Percentiles rank a stretch among this genome's conserved stretches.
Evolutionary conservation across 805 yeast species (phyloP).

Genomic region (Helenozyma rhizophorensis): DNA sequence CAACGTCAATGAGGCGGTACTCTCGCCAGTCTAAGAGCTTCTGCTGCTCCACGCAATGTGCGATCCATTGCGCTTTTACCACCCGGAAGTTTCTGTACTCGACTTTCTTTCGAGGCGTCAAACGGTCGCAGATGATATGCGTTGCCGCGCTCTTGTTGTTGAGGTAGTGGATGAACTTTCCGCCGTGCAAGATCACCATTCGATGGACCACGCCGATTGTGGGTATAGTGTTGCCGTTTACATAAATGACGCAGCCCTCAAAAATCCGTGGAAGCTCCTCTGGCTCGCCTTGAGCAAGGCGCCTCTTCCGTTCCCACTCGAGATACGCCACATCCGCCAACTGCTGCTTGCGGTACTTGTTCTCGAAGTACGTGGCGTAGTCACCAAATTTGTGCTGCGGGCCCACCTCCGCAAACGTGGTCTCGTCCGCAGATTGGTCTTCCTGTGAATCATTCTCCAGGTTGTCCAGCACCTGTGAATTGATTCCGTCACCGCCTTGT

Average conservation of each 20-base stretch:
- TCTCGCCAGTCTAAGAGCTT: slow-evolving; percentile 65
- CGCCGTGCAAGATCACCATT: slow-evolving; percentile 74
- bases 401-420: slow-evolving; percentile 23
- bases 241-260: slow-evolving; percentile 59
- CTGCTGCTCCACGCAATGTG: slow-evolving; percentile 51
- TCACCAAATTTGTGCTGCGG: slow-evolving; percentile 56
- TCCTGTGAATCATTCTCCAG: too few relatives aligned
- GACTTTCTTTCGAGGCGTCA: slow-evolving; percentile 71
- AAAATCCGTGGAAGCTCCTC: slow-evolving; percentile 41
- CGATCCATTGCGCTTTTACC: slow-evolving; percentile 79
- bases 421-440: slow-evolving; percentile 13
- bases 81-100: slow-evolving; percentile 69
- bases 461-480: too few relatives aligned
- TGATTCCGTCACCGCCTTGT: too few relatives aligned
- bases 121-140: slow-evolving; percentile 74
- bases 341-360: slow-evolving; percentile 62
- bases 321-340: slow-evolving; percentile 47
- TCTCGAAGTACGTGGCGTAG: slow-evolving; percentile 57
- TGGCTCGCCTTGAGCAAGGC: slow-evolving; percentile 11
- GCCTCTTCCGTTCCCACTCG: slow-evolving; percentile 44
- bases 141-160: slow-evolving; percentile 71
- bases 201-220: slow-evolving; percentile 69
- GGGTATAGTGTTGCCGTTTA: slow-evolving; percentile 89
- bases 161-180: slow-evolving; percentile 64
- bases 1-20: slow-evolving; percentile 47